Evolutionary conservation across 1,284 basidiomycete genomes (phyloP), one percentile per base, ranked within the genome.

Genomic region (Trichosporon ovoides): DNA sequence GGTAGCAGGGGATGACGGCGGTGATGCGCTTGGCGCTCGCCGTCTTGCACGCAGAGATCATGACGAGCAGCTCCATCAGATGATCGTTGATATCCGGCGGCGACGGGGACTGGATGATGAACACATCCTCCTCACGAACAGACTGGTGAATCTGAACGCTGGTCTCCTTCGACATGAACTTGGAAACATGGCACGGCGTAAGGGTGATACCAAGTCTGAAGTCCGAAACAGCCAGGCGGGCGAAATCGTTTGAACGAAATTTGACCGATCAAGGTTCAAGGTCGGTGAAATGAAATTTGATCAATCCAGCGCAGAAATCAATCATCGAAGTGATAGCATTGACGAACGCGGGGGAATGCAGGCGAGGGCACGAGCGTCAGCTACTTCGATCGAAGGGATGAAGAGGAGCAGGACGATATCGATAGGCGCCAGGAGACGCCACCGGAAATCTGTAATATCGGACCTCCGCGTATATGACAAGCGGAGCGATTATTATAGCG

Each of bases 1-100:
- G 96, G 80, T 89, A 98, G 77, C 91, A 96, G 12, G 95, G 96
- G 64, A 98, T 95, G 71, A 98, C 93, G 20, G 95, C 96, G 9
- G 96, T 98, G 80, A 98, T 96, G 54, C 96, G 84, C 61, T 93
- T 86, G 1, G 95, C 95, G 2, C 91, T 94, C 2, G 95, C 92
- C 0, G 93, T 98, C 79, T 95, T 98, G 84, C 95, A 98, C 3
- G 95, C 96, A 40, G 74, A 80, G 59, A 81, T 78, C 70, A 81
- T 72, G 67, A 81, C 80, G 33, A 81, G 70, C 54, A 81, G 68
- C 63, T 81, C 81, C 80, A 81, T 81, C 19, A 81, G 67, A 57
- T 81, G 77, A 66, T 80, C 79, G 60, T 80, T 80, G 66, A 77
- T 72, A 28, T 62, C 66, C 16, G 77, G 77, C 12, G 76, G 77